A percentile compares a stretch with the other conserved stretches of the same genome.
These are phyloP conservation scores for Pulicaria dysenterica DNA, from an alignment of 129 eudicot genomes.

Conservation along the genomic window DNA sequence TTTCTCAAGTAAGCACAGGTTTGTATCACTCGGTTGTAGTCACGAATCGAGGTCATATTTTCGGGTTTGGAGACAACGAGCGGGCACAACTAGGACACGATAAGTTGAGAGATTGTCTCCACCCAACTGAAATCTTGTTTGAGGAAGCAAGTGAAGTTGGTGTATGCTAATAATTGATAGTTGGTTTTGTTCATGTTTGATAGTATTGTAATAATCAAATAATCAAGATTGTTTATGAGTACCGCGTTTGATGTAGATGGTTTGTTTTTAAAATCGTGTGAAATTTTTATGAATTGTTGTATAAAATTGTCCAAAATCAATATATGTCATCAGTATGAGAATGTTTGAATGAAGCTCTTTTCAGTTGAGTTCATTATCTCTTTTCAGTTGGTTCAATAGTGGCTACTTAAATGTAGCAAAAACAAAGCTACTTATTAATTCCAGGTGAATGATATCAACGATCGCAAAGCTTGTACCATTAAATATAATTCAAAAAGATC, in stretches of 20 bases:
- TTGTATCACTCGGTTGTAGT: constrained; percentile 83
- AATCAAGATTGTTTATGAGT: constrained; percentile 18
- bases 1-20: constrained; percentile 89
- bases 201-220: constrained; percentile 25
- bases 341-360: too few relatives aligned
- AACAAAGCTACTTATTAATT: too few relatives aligned
- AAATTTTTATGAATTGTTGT: too few relatives aligned
- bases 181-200: constrained; percentile 14
- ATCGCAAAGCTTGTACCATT: too few relatives aligned
- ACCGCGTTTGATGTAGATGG: background rate
- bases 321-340: too few relatives aligned
- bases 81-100: constrained; percentile 93
- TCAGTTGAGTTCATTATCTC: too few relatives aligned
- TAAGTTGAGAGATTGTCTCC: constrained; percentile 64
- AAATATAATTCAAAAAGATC: too few relatives aligned
- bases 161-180: constrained; percentile 19
- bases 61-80: constrained; percentile 98
- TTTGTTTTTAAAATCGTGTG: constrained; percentile 1
- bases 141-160: constrained; percentile 34
- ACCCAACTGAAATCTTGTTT: constrained; percentile 74
- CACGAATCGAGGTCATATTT: constrained; percentile 65
- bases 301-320: too few relatives aligned
- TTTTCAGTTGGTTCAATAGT: too few relatives aligned
- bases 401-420: too few relatives aligned
- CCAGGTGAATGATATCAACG: too few relatives aligned